Base-by-base conservation (phyloP, 2,329 filamentous ascomycete species). In the Hymenoscyphus linearis region DNA sequence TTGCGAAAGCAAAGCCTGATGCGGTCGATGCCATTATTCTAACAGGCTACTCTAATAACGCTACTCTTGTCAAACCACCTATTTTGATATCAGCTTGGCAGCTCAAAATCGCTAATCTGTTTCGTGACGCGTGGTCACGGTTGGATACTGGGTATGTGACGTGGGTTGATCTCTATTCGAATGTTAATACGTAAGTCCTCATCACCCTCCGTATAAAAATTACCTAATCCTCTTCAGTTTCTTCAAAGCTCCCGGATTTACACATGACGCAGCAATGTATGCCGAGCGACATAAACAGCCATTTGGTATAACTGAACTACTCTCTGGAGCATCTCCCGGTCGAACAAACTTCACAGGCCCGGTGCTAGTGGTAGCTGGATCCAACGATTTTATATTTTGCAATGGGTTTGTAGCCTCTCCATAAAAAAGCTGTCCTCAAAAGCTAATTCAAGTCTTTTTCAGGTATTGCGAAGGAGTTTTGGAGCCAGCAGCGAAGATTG, bases 1-100 rank as follows among this genome's bases (percentile, higher is more conserved):
- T 87, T 25, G 78, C 81, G 10, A 76, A 77, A 47, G 69, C 75
- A 60, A 74, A 82, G 66, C 83, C 83, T 0, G 69, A 76, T 59
- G 75, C 82, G 61, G 83, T 80, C 47, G 80, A 87, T 65, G 83
- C 79, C 40, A 75, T 87, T 47, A 73, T 85, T 58, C 76, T 88
- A 7, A 86, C 84, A 1, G 85, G 85, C 2, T 87, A 82, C 12
- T 52, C 40, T 18, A 47, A 47, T 13, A 25, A 47, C 22, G 44
- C 44, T 25, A 47, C 44, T 22, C 44, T 47, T 25, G 18, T 47
- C 44, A 47, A 47, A 18, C n/a, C 44, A 13, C 36, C 36, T 26
- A 22, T 37, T 40, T 40, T 22, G 27, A 31, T 55, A 22, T 25
- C 44, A 25, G 18, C 47, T 26, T 59, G 13, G 25, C 25, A 52